These are phyloP conservation scores for Cotoneaster glaucophyllus DNA, from an alignment of 306 rosid species.

Conservation along the genomic window DNA sequence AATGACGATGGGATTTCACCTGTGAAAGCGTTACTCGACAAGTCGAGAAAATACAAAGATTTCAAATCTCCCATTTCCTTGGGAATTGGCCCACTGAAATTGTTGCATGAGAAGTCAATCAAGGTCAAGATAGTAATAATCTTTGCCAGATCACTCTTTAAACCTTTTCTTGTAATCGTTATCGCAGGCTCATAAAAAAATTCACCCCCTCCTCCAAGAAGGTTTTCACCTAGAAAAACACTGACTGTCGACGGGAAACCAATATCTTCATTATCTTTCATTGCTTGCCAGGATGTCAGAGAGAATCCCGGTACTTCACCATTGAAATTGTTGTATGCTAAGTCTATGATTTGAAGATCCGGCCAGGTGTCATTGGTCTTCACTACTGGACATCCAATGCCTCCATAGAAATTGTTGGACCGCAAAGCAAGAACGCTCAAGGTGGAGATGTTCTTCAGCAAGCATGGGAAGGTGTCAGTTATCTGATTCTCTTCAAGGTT, in stretches of 20 bases:
- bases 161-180: background rate
- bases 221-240: too few species aligned
- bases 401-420: background rate
- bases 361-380: background rate
- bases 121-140: background rate
- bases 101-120: too few species aligned
- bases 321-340: background rate
- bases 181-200: background rate
- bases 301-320: background rate
- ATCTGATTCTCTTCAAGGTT: conserved; percentile 22
- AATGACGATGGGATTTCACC: too few species aligned
- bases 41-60: background rate
- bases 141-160: background rate
- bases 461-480: conserved; percentile 4
- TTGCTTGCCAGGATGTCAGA: conserved; percentile 1
- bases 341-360: conserved; percentile 12
- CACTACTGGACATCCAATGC: background rate
- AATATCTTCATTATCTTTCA: background rate
- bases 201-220: too few species aligned
- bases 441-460: conserved; percentile 12
- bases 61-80: background rate
- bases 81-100: background rate
- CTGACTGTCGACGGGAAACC: background rate
- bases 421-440: conserved; percentile 22
- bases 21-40: conserved; percentile 7